Base-by-base conservation (phyloP, 1,284 basidiomycete species). In the Stygiomarasmius scandens region DNA sequence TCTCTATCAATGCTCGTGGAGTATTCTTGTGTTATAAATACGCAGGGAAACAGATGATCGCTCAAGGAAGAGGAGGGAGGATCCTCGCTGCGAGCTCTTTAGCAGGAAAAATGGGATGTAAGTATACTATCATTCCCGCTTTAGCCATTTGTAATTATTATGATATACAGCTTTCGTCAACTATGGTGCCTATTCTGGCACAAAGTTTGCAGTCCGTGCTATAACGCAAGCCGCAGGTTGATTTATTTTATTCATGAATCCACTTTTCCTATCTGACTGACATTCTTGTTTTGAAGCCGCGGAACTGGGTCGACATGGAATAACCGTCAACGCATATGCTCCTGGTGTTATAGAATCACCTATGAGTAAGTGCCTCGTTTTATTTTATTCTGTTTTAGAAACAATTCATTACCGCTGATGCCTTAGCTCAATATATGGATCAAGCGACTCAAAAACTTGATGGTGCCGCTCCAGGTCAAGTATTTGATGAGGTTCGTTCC, bases 251-350 rank as follows among this genome's bases (percentile, higher is more conserved):
- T 23, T 14, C 19, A 12, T 20, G 41, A 32, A 32, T 45, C 8
- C 22, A 55, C 25, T 32, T 12, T 43, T n/a, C n/a, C n/a, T n/a
- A n/a, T n/a, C n/a, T n/a, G n/a, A n/a, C 8, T 19, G 9, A 22
- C 38, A 14, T 58, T 38, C 38, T 61, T 48, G 60, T 23, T 54
- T 63, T 32, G 29, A 32, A 61, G 71, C 70, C 12, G 41, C 61
- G 22, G 77, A 78, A 52, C 62, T 74, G 16, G 74, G 69, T 1
- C 54, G 47, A 22, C 52, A 71, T 51, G 64, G 65, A 23, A 71
- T 74, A 57, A 74, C 70, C 5, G 71, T 70, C 23, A 74, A 74
- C 48, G 64, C 68, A 19, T 74, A 73, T 61, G 69, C 69, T n/a
- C 72, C 72, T 2, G 66, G 68, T 9, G 38, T 41, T 4, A 41